A percentile compares a stretch with the other conserved stretches of the same genome.
Conservation (phyloP, 177 flowering plant genomes). For the Vitis hybrid region DNA sequence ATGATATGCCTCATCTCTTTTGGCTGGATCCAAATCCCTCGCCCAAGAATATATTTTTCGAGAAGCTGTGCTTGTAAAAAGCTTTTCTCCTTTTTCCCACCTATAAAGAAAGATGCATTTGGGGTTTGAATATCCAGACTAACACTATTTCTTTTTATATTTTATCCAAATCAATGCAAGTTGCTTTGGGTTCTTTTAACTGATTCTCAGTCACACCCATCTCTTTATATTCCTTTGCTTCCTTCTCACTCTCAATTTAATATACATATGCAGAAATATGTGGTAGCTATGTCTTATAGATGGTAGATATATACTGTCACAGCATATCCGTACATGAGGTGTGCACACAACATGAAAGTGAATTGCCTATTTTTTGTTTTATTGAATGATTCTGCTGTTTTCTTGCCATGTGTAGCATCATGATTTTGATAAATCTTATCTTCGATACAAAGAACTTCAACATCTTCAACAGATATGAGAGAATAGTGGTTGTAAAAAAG, state of each 20-base stretch:
- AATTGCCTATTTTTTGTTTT: too few species aligned
- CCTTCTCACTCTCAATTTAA: neutral
- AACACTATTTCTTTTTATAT: neutral
- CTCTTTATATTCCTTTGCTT: neutral
- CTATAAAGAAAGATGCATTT: conserved; percentile 11
- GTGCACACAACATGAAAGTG: too few species aligned
- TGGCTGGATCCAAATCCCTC: conserved; percentile 15
- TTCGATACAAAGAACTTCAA: too few species aligned
- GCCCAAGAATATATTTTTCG: conserved; percentile 3
- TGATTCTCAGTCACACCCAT: conserved; percentile 5
- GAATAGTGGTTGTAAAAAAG: too few species aligned
- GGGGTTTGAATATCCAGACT: conserved; percentile 15
- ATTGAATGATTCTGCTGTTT: too few species aligned
- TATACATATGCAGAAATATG: neutral
- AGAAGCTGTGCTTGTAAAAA: conserved; percentile 7
- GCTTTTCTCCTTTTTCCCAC: conserved; percentile 13
- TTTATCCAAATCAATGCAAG: conserved; percentile 1
- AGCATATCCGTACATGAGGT: too few species aligned
- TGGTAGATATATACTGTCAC: too few species aligned
- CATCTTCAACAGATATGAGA: too few species aligned
- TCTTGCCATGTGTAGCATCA: too few species aligned
- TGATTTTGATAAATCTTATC: too few species aligned
- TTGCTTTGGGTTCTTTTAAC: neutral
- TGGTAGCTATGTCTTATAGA: neutral
- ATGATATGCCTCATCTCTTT: conserved; percentile 21